Evolutionary conservation across 2,329 filamentous ascomycete species (phyloP), one percentile per base, ranked within the genome.

Genomic region (Delphinella strobiligena): DNA sequence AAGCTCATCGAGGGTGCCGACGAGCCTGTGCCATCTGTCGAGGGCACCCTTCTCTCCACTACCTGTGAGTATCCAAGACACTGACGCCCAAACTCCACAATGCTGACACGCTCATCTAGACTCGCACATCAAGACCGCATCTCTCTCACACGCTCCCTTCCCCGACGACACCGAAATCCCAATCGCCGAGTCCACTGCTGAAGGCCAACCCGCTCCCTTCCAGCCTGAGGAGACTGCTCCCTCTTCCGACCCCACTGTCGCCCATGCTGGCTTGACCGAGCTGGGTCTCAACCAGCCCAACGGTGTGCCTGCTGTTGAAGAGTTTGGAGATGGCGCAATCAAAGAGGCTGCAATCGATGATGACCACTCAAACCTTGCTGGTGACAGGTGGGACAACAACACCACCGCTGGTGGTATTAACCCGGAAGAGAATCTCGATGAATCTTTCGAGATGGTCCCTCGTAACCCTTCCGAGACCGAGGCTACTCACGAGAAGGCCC

Each of bases 381-480:
- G 77, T 54, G 72, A 69, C 47, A 74, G 80, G 48, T 84, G 78
- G 80, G 79, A 84, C 49, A 64, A 67, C 37, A 64, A 68, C 45
- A 53, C 82, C 46, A 63, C 67, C 35, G 65, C 68, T 43, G 56
- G 61, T 35, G 56, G 59, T 31, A 62, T 60, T 12, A 62, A 68
- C 16, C 63, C 67, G 36, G 64, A 69, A 40, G 63, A 68, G 40
- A 64, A 69, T 17, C 55, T 69, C 31, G 65, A 69, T 19, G 82
- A 88, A 49, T 73, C 70, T 38, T 91, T 84, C 75, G 80, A 93
- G 44, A 76, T 86, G 57, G 68, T 84, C 33, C 76, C 84, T 37
- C 76, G 80, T 41, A 75, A 88, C 53, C 72, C 79, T 34, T 64
- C 75, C 37, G 86, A 93, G 67, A 80, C 81, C 4, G 83, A 91